Evolutionary conservation across 345 rosid species (phyloP).

Genomic region (Eucalyptus melliodora): DNA sequence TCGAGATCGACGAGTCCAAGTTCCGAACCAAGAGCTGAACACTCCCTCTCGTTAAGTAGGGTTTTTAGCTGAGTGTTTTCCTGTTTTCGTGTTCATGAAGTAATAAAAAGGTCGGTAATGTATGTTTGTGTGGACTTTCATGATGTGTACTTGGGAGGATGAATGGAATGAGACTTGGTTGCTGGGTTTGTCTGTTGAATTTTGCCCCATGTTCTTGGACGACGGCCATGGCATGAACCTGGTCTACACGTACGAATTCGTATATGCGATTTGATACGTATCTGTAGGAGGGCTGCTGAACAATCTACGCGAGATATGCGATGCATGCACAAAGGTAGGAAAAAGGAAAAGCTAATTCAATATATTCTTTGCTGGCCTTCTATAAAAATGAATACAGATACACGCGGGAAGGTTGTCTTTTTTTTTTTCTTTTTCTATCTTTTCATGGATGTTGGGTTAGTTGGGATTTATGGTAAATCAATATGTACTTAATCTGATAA

Average conservation of each 20-base stretch:
- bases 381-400: neutral
- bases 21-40: slow-evolving; percentile 8
- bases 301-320: neutral
- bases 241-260: neutral
- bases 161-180: neutral
- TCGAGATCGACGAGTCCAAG: slow-evolving; percentile 55
- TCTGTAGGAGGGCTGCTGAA: neutral
- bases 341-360: neutral
- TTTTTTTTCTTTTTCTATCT: neutral
- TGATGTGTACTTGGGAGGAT: neutral
- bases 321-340: neutral
- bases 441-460: neutral
- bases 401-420: neutral
- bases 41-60: neutral
- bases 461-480: neutral
- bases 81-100: neutral
- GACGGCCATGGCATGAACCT: neutral
- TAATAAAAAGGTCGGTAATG: neutral
- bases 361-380: neutral
- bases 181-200: neutral
- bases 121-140: neutral
- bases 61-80: neutral
- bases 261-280: neutral
- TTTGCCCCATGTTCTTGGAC: neutral
- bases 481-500: neutral